Conservation (phyloP, 2,329 filamentous ascomycete genomes). For the Helotiales sp. region DNA sequence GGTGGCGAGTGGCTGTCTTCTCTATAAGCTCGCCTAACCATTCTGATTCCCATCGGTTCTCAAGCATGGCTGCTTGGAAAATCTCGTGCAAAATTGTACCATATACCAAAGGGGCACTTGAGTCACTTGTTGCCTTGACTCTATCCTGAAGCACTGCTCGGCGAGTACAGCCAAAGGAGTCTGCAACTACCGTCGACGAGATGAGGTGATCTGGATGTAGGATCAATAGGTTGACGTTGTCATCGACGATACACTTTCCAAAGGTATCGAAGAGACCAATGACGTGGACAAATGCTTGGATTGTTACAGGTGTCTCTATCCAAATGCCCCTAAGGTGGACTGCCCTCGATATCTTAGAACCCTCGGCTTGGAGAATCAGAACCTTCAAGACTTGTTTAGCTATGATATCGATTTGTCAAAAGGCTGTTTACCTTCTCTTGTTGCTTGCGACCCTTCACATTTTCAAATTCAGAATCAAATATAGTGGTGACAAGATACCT, state of each 20-base stretch:
- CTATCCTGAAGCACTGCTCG: constrained; percentile 93
- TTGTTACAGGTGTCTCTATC: constrained; percentile 78
- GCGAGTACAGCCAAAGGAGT: constrained; percentile 90
- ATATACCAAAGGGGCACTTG: constrained; percentile 83
- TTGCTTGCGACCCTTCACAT: constrained; percentile 62
- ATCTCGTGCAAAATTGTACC: constrained; percentile 94
- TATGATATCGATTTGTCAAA: not conserved
- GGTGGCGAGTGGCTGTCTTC: constrained; percentile 72
- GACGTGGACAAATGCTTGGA: constrained; percentile 82
- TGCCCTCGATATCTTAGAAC: constrained; percentile 65
- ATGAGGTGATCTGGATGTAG: constrained; percentile 95
- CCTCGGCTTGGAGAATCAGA: constrained; percentile 81
- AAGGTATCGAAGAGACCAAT: constrained; percentile 74
- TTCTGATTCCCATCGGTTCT: constrained; percentile 76
- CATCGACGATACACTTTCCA: constrained; percentile 82
- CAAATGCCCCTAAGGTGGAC: constrained; percentile 85
- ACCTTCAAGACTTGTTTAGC: constrained; percentile 57
- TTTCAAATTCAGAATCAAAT: constrained; percentile 69
- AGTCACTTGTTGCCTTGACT: constrained; percentile 85
- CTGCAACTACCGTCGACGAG: constrained; percentile 93
- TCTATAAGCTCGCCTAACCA: constrained; percentile 73
- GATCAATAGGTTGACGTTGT: constrained; percentile 82
- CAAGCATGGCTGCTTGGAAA: constrained; percentile 87
- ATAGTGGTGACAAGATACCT: constrained; percentile 83
- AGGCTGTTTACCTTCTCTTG: constrained; percentile 70